phyloP scores from a whole-genome alignment of 805 yeast species.

The Ogataea haglerorum region DNA sequence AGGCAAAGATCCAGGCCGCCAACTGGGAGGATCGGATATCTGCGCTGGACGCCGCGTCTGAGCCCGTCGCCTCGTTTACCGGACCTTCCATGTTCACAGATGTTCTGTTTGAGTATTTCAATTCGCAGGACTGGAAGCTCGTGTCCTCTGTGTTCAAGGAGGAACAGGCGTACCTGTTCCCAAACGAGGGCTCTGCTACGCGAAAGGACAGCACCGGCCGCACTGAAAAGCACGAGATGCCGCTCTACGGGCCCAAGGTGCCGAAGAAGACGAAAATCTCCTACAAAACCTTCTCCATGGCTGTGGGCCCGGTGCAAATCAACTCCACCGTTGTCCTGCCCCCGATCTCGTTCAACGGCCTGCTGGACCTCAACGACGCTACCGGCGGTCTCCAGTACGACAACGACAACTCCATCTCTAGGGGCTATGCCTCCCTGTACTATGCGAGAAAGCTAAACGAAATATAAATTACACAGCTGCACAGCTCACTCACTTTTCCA shows the following conservation, averaged over 20 bases:
- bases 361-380: constrained; percentile 1
- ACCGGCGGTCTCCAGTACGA: constrained; percentile 4
- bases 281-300: constrained; percentile 17
- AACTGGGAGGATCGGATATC: constrained; percentile 16
- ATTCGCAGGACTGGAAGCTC: constrained; percentile 9
- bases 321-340: constrained; percentile 19
- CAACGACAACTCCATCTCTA: constrained; percentile 3
- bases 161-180: constrained; percentile 8
- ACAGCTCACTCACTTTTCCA: constrained; percentile 17
- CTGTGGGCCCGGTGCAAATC: constrained; percentile 17
- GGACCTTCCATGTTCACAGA: constrained; percentile 24
- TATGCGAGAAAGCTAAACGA: constrained; percentile 17
- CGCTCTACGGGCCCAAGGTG: constrained; percentile 16
- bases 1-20: constrained; percentile 1
- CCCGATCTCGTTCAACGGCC: constrained; percentile 18
- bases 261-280: constrained; percentile 10
- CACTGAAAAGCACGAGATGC: not conserved
- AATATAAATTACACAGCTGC: not conserved
- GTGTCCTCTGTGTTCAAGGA: constrained; percentile 7
- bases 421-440: constrained; percentile 15
- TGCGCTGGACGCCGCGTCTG: constrained; percentile 17
- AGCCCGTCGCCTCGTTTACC: constrained; percentile 21
- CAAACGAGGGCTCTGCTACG: not conserved
- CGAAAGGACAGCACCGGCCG: constrained; percentile 4
- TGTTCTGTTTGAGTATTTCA: constrained; percentile 22